These are phyloP conservation scores for Gynostemma pentaphyllum DNA, from an alignment of 306 rosid genomes.

Conservation along the genomic window DNA sequence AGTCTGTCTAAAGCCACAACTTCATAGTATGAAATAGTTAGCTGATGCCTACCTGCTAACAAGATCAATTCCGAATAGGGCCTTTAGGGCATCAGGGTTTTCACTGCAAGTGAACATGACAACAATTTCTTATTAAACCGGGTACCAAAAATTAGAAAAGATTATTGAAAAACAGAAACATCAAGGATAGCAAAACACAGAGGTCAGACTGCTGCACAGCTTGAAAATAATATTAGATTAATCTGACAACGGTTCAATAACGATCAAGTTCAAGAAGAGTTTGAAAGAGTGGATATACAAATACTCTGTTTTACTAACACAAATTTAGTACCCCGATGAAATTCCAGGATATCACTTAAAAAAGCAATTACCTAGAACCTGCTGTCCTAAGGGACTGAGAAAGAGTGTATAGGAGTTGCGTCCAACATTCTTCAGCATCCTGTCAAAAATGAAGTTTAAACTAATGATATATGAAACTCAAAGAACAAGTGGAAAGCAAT, in stretches of 20 bases:
- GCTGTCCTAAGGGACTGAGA: slow-evolving; percentile 76
- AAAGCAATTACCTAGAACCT: slow-evolving; percentile 57
- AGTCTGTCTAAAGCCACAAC: not conserved
- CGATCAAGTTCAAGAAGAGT: not conserved
- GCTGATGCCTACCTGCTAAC: slow-evolving; percentile 55
- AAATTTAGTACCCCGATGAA: slow-evolving; percentile 1
- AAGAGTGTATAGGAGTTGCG: slow-evolving; percentile 87
- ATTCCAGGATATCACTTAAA: not conserved
- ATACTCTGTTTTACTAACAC: not conserved
- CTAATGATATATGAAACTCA: slow-evolving; percentile 7
- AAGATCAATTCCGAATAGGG: slow-evolving; percentile 72
- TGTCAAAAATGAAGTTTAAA: slow-evolving; percentile 17
- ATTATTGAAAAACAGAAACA: slow-evolving; percentile 5
- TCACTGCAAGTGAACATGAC: slow-evolving; percentile 49
- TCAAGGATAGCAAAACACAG: not conserved
- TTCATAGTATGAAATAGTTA: not conserved
- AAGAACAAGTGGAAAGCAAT: slow-evolving; percentile 6
- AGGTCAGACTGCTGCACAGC: not conserved
- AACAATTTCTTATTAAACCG: not conserved
- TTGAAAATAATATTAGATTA: not conserved
- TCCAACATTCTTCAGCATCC: slow-evolving; percentile 99
- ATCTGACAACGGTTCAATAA: not conserved
- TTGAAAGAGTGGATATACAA: not conserved
- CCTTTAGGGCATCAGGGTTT: slow-evolving; percentile 62
- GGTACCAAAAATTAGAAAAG: not conserved